Percentiles rank a stretch among this genome's conserved stretches.
Evolutionary conservation across 2,329 filamentous ascomycete genomes (phyloP).

Genomic region (Xylaria sp.): DNA sequence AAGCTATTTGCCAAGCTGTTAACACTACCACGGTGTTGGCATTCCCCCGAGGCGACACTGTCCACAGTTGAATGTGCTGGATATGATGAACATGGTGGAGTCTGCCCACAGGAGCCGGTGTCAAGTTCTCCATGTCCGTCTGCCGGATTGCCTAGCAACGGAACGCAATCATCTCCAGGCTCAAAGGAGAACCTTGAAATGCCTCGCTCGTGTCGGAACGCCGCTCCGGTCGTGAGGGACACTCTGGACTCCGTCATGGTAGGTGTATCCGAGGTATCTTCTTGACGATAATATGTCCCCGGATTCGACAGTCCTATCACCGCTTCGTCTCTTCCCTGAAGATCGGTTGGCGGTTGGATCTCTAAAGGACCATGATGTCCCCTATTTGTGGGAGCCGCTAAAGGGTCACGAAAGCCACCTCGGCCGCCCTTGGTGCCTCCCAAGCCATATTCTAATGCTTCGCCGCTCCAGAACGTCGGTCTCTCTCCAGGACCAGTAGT

Average conservation of each 20-base stretch:
- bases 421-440: neutral
- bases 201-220: slow-evolving; percentile 25
- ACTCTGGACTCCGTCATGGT: neutral
- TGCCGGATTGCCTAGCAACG: neutral
- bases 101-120: neutral
- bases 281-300: neutral
- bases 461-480: neutral
- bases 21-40: neutral
- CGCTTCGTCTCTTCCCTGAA: neutral
- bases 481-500: neutral
- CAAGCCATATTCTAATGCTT: neutral
- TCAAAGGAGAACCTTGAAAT: slow-evolving; percentile 41
- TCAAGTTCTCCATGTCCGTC: neutral
- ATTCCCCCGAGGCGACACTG: neutral
- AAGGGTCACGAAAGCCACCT: neutral
- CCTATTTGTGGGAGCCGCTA: neutral
- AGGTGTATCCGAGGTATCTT: neutral
- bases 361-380: neutral
- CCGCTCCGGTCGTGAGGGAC: neutral
- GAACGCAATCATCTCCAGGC: slow-evolving; percentile 37
- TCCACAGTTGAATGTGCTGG: slow-evolving; percentile 1
- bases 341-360: neutral
- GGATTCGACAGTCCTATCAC: neutral
- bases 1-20: neutral
- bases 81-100: neutral